Conservation (phyloP, 2,329 filamentous ascomycete species). For the Tolypocladium endophyticum region DNA sequence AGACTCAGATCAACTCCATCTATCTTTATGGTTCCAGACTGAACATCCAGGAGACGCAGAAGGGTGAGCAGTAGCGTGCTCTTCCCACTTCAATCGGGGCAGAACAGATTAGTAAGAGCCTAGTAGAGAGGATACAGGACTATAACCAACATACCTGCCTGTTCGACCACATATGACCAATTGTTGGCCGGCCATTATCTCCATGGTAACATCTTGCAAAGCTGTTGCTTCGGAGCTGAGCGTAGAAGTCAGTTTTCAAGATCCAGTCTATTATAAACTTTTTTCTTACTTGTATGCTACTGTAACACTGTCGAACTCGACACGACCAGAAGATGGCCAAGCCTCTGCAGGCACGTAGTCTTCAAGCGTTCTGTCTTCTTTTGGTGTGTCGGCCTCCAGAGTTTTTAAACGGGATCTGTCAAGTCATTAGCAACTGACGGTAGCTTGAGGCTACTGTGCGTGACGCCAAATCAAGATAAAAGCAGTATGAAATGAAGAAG, state of each 20-base stretch:
- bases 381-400: background rate
- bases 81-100: background rate
- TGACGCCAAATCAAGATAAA: background rate
- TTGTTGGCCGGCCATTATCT: background rate
- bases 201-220: background rate
- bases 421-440: background rate
- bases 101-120: background rate
- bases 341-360: background rate
- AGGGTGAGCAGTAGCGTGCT: background rate
- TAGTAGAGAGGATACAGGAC: background rate
- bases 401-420: background rate
- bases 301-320: background rate
- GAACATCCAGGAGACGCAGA: background rate
- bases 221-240: background rate
- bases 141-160: background rate
- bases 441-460: background rate
- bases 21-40: background rate
- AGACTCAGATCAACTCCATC: background rate
- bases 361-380: background rate
- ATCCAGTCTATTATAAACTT: background rate
- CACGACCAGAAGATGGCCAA: background rate
- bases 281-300: background rate
- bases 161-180: background rate
- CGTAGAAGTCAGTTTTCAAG: background rate
- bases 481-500: background rate